Conservation (phyloP, 2,329 filamentous ascomycete genomes). For the Monosporascus sp. region DNA sequence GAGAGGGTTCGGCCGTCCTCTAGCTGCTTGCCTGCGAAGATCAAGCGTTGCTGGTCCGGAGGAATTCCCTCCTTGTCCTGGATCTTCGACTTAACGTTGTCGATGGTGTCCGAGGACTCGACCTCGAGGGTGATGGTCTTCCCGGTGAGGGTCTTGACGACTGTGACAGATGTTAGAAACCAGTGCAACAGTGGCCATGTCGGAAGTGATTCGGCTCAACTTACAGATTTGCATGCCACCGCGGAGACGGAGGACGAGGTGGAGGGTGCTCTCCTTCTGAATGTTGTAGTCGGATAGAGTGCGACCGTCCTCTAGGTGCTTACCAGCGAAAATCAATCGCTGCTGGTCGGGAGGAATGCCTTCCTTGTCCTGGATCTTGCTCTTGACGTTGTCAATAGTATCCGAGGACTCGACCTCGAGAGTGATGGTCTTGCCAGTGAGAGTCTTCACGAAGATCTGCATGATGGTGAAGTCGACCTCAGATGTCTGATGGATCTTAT, state of each 20-base stretch:
- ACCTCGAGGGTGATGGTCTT: constrained; percentile 95
- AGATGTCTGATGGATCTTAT: constrained; percentile 5
- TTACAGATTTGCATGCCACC: constrained; percentile 62
- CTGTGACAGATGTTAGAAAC: constrained; percentile 18
- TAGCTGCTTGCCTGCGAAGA: constrained; percentile 90
- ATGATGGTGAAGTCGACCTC: constrained; percentile 46
- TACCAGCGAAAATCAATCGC: no score
- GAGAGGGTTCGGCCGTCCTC: constrained; percentile 86
- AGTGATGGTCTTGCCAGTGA: constrained; percentile 94
- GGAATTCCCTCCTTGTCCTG: constrained; percentile 92
- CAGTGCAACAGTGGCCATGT: background rate
- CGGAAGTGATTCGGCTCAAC: constrained; percentile 16
- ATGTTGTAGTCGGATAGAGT: no score
- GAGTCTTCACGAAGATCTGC: constrained; percentile 98
- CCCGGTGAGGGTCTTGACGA: constrained; percentile 82
- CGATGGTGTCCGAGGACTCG: no score
- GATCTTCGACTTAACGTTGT: constrained; percentile 93
- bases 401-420: no score
- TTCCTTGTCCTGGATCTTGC: no score
- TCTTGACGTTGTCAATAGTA: no score
- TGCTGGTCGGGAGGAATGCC: no score
- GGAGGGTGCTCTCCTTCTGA: constrained; percentile 63
- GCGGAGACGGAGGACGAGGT: constrained; percentile 68
- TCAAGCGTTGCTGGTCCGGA: constrained; percentile 88
- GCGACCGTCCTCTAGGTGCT: no score